Evolutionary conservation across 768 basidiomycete genomes (phyloP).

Genomic region (Rhizopogon rudus): DNA sequence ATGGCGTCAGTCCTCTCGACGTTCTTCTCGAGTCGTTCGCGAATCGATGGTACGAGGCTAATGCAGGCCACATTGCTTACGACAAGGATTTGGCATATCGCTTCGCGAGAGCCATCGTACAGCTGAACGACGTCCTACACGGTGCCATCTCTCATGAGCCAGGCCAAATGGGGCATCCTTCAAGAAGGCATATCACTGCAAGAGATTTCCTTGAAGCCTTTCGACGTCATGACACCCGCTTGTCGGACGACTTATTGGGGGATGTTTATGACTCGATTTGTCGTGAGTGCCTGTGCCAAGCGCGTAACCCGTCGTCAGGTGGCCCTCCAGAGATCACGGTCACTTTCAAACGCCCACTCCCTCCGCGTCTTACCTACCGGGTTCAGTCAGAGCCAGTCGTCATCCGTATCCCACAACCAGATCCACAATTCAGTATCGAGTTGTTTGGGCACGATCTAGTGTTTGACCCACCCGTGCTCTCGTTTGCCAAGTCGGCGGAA

Average conservation of each 20-base stretch:
- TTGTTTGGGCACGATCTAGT: conserved; percentile 82
- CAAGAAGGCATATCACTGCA: conserved; percentile 55
- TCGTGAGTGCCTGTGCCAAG: conserved; percentile 68
- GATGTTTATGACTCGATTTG: conserved; percentile 77
- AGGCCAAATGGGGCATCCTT: conserved; percentile 44
- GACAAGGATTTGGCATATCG: conserved; percentile 77
- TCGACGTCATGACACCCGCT: conserved; percentile 69
- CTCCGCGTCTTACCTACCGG: conserved; percentile 79
- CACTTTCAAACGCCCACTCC: conserved; percentile 69
- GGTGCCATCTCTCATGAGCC: conserved; percentile 61
- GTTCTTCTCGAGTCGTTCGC: conserved; percentile 82
- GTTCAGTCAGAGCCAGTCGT: conserved; percentile 85
- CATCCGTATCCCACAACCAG: conserved; percentile 79
- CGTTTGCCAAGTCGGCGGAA: conserved; percentile 72
- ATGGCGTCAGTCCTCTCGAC: conserved; percentile 33
- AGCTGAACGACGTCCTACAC: conserved; percentile 87
- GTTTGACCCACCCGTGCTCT: conserved; percentile 84
- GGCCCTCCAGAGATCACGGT: conserved; percentile 49
- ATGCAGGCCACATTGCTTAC: conserved; percentile 70
- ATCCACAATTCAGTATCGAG: conserved; percentile 78
- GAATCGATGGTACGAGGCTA: conserved; percentile 86
- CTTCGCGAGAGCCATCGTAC: conserved; percentile 76
- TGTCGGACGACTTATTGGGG: conserved; percentile 71
- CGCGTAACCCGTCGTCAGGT: conserved; percentile 41
- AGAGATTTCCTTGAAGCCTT: conserved; percentile 86